Evolutionary conservation across 345 rosid genomes (phyloP), one percentile per base, ranked within the genome.

Genomic region (Linum lewisii): DNA sequence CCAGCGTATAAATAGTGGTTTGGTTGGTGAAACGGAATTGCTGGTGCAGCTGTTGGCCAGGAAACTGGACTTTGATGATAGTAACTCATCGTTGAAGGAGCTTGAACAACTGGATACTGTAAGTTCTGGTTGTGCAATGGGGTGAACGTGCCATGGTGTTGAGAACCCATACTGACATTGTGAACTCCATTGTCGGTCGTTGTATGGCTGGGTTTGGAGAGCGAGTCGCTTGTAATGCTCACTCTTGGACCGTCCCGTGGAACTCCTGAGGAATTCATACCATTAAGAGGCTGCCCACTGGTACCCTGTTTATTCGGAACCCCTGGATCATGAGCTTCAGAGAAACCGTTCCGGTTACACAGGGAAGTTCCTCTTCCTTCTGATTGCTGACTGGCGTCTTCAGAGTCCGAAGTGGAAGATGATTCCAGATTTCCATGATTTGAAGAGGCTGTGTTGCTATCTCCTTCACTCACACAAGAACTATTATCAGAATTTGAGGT

Each of bases 401-500:
- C 95, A 38, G 94, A 84, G 69, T 89, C 99, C 61, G 99, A 87
- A 11, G 83, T 75, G 61, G 95, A 85, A 7, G 95, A 83, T 19
- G 95, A 85, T 65, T 80, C 97, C 24, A 75, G 66, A 64, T 78
- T 84, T 63, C 82, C 83, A 44, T 77, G 79, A 66, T 78, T 81
- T 62, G 88, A 83, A 57, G 90, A 84, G 64, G 80, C 78, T 34
- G 83, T 72, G 61, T 75, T 85, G 77, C 88, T 82, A 42, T 91
- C 98, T 62, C 84, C 92, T 63, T 91, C 98, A 25, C 98, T 84
- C 56, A 75, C 81, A 73, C 94, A 93, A 23, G 94, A 89, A 80
- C 95, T 82, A 73, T 85, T 85, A 66, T 85, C 95, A 49, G 94
- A 89, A 73, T 65, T 89, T 45, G 95, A 83, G 67, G 78, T 71